Conservation (phyloP, 257 asterid species). For the Echites panduratus region DNA sequence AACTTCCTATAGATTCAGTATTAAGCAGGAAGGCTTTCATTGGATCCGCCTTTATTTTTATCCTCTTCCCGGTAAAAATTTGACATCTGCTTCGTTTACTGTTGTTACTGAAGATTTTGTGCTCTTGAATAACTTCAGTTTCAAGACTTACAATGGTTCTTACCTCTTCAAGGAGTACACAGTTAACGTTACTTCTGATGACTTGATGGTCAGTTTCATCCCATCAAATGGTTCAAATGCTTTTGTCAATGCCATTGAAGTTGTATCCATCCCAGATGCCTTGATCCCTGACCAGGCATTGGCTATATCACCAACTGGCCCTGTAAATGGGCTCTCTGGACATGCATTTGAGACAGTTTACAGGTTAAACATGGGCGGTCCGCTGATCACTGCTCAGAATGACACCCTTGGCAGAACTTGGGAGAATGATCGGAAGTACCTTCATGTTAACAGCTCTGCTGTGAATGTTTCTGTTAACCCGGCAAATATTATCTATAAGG, state of each 20-base stretch:
- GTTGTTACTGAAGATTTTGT: conserved; percentile 40
- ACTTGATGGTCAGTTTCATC: conserved; percentile 31
- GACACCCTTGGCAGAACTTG: conserved; percentile 44
- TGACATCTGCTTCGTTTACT: conserved; percentile 36
- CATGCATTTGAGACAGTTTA: conserved; percentile 36
- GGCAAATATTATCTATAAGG: conserved; percentile 19
- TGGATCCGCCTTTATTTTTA: conserved; percentile 47
- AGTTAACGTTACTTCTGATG: conserved; percentile 31
- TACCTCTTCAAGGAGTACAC: conserved; percentile 36
- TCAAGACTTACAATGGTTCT: conserved; percentile 31
- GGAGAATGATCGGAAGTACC: conserved; percentile 39
- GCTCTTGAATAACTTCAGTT: conserved; percentile 40
- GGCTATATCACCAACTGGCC: conserved; percentile 26
- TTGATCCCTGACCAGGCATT: conserved; percentile 33
- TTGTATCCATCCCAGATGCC: conserved; percentile 38
- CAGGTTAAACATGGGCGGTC: conserved; percentile 49
- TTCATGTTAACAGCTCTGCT: conserved; percentile 42
- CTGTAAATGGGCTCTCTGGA: conserved; percentile 31
- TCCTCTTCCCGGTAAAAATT: conserved; percentile 33
- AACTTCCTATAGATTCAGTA: conserved; percentile 27
- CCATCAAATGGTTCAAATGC: conserved; percentile 41
- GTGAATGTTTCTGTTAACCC: conserved; percentile 31
- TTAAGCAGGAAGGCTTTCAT: conserved; percentile 34
- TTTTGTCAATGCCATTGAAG: conserved; percentile 40
- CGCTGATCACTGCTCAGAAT: conserved; percentile 35